Evolutionary conservation across 345 rosid genomes (phyloP).

Genomic region (Ceriops decandra): DNA sequence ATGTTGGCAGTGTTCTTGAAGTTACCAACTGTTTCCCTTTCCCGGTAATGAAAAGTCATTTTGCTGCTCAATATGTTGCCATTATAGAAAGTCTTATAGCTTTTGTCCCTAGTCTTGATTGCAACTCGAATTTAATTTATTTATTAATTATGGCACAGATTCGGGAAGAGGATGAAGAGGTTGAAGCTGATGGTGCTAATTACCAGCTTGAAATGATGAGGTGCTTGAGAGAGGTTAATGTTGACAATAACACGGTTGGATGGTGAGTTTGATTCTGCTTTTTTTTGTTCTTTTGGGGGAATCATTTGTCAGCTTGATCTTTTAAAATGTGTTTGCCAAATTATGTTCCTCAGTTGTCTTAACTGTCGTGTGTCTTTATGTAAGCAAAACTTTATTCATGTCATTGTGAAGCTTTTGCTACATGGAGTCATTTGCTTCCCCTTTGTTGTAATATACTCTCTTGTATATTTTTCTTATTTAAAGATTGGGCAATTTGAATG

Average conservation of each 20-base stretch:
- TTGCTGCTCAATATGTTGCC: not conserved
- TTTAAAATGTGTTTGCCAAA: too few relatives aligned
- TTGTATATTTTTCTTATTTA: too few relatives aligned
- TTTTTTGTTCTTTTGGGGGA: not conserved
- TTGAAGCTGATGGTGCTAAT: constrained; percentile 98
- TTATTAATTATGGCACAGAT: constrained; percentile 31
- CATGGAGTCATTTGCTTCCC: too few relatives aligned
- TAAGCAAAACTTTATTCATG: too few relatives aligned
- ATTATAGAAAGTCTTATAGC: not conserved
- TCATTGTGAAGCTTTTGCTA: too few relatives aligned
- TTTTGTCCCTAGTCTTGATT: not conserved
- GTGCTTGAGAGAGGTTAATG: constrained; percentile 95
- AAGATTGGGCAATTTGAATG: too few relatives aligned
- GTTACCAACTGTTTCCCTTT: constrained; percentile 99
- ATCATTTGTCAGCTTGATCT: not conserved
- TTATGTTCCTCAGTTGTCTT: too few relatives aligned
- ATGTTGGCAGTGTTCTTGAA: constrained; percentile 97
- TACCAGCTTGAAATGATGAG: constrained; percentile 99
- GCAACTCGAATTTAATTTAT: not conserved
- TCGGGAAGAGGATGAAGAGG: constrained; percentile 91
- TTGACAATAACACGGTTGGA: constrained; percentile 97
- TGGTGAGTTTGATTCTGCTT: constrained; percentile 45
- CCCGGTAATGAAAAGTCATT: constrained; percentile 45
- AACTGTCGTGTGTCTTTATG: too few relatives aligned
- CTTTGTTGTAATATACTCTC: too few relatives aligned